Evolutionary conservation across 352 stramenopile species (phyloP), one percentile per base, ranked within the genome.

Genomic region (Phytopythium aichiense): DNA sequence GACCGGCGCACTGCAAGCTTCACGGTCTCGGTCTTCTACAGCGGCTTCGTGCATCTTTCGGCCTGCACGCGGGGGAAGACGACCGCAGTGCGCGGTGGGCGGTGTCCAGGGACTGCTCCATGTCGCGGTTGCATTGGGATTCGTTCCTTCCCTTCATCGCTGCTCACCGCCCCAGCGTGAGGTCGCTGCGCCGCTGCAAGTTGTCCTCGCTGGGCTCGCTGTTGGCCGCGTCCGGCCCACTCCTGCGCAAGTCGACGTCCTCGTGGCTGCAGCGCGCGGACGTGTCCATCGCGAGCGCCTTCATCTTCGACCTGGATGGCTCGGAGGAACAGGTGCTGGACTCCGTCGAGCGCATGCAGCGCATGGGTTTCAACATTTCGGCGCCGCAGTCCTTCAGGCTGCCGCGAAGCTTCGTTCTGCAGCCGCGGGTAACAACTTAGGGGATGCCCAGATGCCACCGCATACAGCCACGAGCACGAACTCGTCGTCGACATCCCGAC

Each of bases 401-500:
- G 61, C 74, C 71, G 45, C 78, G 80, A 22, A 90, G 82, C 75
- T 88, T 74, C 51, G 84, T 92, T n/a, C 30, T 91, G 61, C 30
- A 83, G 86, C 9, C 86, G 74, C 46, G 86, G 86, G 49, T 92
- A n/a, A n/a, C n/a, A n/a, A n/a, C n/a, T n/a, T n/a, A n/a, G n/a
- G n/a, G n/a, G n/a, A n/a, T n/a, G n/a, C n/a, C n/a, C n/a, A n/a
- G n/a, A n/a, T n/a, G 28, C 28, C 28, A 4, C 28, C 28, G 4
- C 28, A 4, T 30, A 4, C 28, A 30, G 28, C 4, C 28, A 4
- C 28, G 28, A 30, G 28, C 28, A 30, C 28, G 2, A 4, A 4
- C 28, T 30, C 2, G 28, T 30, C 28, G 28, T 30, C 28, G 28
- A 30, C 28, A 30, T 30, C 4, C 28, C 28, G 28, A 30, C 28